These are phyloP conservation scores for Typha latifolia DNA, from an alignment of 176 grass and related monocot genomes.

Conservation along the genomic window DNA sequence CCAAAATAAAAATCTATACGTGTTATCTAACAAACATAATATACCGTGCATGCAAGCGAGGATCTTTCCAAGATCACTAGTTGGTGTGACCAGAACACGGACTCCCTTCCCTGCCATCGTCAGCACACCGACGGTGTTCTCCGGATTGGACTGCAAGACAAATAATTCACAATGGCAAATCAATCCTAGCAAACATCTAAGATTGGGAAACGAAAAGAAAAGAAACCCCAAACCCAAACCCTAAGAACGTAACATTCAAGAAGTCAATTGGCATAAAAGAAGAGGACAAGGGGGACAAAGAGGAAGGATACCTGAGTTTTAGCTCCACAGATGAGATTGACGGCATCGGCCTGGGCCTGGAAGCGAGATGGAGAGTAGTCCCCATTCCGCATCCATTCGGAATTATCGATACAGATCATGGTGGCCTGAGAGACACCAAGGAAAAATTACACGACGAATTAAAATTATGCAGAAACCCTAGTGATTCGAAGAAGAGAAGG, in stretches of 20 bases:
- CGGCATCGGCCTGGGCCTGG: constrained; percentile 86
- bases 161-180: background rate
- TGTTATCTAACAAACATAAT: background rate
- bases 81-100: constrained; percentile 93
- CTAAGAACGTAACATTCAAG: constrained; percentile 21
- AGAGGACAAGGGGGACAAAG: background rate
- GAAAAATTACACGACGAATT: background rate
- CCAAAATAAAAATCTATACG: too few species aligned
- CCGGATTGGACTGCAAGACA: constrained; percentile 78
- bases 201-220: background rate
- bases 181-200: too few species aligned
- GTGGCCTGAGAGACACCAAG: constrained; percentile 55
- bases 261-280: constrained; percentile 2
- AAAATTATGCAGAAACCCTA: background rate
- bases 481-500: background rate
- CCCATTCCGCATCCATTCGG: constrained; percentile 99
- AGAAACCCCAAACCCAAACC: constrained; percentile 18
- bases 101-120: constrained; percentile 98
- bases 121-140: constrained; percentile 96
- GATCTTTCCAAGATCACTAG: constrained; percentile 97
- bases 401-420: constrained; percentile 99
- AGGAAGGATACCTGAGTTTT: constrained; percentile 63
- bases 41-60: constrained; percentile 97
- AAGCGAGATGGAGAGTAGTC: constrained; percentile 80
- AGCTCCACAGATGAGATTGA: constrained; percentile 94